phyloP scores from a whole-genome alignment of 352 stramenopile species.

The Phytophthora cajani region DNA sequence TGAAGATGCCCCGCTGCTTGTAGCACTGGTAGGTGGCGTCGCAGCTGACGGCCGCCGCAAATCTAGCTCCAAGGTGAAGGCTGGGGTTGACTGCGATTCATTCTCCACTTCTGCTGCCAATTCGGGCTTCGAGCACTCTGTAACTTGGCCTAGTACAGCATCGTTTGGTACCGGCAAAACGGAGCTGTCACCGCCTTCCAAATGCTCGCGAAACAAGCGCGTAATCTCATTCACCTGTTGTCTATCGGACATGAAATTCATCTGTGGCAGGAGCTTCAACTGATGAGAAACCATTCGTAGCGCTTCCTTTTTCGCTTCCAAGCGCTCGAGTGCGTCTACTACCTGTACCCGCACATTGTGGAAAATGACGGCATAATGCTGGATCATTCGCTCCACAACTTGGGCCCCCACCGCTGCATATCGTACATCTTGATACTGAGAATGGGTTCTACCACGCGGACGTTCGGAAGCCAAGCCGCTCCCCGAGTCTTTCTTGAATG shows the following conservation, averaged over 20 bases:
- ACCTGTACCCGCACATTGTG: constrained; percentile 69
- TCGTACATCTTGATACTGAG: constrained; percentile 75
- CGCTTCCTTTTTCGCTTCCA: constrained; percentile 71
- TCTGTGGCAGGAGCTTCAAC: constrained; percentile 71
- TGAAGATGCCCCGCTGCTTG: constrained; percentile 22
- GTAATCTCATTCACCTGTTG: constrained; percentile 74
- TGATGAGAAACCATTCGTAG: constrained; percentile 71
- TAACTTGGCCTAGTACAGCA: background rate
- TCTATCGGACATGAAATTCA: constrained; percentile 71
- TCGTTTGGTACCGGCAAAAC: constrained; percentile 11
- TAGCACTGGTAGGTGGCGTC: constrained; percentile 22
- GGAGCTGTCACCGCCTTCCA: constrained; percentile 22
- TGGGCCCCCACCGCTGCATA: constrained; percentile 79
- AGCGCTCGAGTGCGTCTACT: constrained; percentile 64
- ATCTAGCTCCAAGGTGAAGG: constrained; percentile 22
- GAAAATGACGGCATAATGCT: constrained; percentile 81
- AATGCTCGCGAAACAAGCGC: constrained; percentile 56
- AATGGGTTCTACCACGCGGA: constrained; percentile 50
- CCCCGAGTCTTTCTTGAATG: constrained; percentile 73
- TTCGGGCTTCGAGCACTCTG: constrained; percentile 21
- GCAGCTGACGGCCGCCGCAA: constrained; percentile 15
- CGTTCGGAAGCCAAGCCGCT: constrained; percentile 44
- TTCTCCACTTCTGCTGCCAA: constrained; percentile 8
- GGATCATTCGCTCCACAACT: constrained; percentile 81
- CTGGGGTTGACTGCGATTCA: constrained; percentile 6